A percentile compares a stretch with the other conserved stretches of the same genome.
Evolutionary conservation across 805 yeast species (phyloP).

Genomic region (Cyberlindnera bimundalis): DNA sequence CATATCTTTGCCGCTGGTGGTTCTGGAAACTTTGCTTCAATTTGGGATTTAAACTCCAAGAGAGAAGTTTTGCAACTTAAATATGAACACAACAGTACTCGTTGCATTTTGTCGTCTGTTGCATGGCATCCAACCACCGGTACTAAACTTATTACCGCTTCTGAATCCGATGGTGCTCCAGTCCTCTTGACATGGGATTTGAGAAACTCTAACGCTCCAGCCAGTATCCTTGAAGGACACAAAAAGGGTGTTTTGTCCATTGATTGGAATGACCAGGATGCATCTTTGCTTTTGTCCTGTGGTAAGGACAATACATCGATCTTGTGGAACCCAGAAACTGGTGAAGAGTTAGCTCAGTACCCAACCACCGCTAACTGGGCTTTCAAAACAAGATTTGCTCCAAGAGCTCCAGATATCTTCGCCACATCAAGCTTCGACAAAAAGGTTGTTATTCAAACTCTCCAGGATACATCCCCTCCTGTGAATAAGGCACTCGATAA

Average conservation of each 20-base stretch:
- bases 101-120: constrained; percentile 74
- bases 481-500: constrained; percentile 40
- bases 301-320: constrained; percentile 88
- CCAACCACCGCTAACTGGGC: constrained; percentile 95
- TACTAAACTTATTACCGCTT: constrained; percentile 84
- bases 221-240: constrained; percentile 71
- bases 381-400: constrained; percentile 85
- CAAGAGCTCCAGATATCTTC: constrained; percentile 81
- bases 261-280: constrained; percentile 91
- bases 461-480: constrained; percentile 80
- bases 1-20: constrained; percentile 93
- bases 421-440: constrained; percentile 89
- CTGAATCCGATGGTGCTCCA: constrained; percentile 77
- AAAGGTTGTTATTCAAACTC: constrained; percentile 71
- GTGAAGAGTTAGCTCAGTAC: constrained; percentile 73
- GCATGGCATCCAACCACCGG: constrained; percentile 94
- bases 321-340: constrained; percentile 86
- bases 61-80: constrained; percentile 85
- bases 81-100: constrained; percentile 52
- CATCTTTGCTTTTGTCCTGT: constrained; percentile 74
- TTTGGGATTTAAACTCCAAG: constrained; percentile 89
- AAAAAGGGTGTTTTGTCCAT: constrained; percentile 82
- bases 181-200: constrained; percentile 89
- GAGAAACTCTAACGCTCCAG: constrained; percentile 91
- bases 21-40: constrained; percentile 77